Conservation (phyloP, 208 protist genomes). For the Leishmania arabica region DNA sequence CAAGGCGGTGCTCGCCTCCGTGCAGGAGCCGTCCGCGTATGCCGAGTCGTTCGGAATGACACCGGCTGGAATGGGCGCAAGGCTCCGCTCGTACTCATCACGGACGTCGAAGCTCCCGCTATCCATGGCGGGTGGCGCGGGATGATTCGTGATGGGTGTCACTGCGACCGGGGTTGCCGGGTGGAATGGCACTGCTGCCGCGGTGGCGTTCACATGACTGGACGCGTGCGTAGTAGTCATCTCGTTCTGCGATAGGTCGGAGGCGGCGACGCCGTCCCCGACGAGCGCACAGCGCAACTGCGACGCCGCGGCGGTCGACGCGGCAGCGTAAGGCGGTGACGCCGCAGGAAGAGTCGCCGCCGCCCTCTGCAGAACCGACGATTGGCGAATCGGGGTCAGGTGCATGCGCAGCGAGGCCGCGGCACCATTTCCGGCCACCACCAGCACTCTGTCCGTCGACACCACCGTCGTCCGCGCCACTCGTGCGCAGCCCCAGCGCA, state of each 20-base stretch:
- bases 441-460: constrained; percentile 31
- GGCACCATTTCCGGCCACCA: constrained; percentile 26
- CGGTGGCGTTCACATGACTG: neutral
- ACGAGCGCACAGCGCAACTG: neutral
- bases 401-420: constrained; percentile 34
- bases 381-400: constrained; percentile 26
- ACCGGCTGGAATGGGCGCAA: constrained; percentile 55
- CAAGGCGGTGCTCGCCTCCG: constrained; percentile 52
- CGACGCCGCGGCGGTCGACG: neutral
- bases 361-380: neutral
- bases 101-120: constrained; percentile 62
- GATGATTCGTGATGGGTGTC: neutral
- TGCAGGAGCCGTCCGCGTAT: constrained; percentile 57
- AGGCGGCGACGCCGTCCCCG: neutral
- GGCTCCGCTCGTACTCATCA: constrained; percentile 64
- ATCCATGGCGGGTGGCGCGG: neutral
- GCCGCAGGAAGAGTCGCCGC: neutral
- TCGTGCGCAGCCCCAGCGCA: constrained; percentile 53
- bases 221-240: neutral
- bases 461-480: constrained; percentile 41
- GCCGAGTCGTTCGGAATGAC: constrained; percentile 51
- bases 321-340: constrained; percentile 3
- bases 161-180: neutral
- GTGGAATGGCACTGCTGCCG: neutral
- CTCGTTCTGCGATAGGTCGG: neutral